Conservation (phyloP, 2,329 filamentous ascomycete genomes). For the Akanthomyces muscarius region DNA sequence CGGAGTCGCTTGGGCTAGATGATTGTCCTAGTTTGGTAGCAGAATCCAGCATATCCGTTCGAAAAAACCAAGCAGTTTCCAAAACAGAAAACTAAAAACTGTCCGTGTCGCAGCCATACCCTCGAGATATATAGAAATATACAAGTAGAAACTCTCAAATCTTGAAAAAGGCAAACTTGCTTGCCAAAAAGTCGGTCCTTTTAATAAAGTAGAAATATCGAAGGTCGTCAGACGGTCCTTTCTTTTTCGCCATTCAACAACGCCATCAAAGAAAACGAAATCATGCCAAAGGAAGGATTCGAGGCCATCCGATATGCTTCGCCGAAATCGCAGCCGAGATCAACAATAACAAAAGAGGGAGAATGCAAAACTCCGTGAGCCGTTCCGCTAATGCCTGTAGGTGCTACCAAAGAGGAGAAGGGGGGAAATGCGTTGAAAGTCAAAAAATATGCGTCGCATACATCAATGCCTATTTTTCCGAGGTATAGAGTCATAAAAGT, state of each 20-base stretch:
- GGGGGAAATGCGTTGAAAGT: not conserved
- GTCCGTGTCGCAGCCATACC: not conserved
- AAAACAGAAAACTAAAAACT: not conserved
- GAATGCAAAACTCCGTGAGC: constrained; percentile 3
- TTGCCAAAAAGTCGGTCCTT: too few relatives aligned
- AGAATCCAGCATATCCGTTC: not conserved
- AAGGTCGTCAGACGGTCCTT: not conserved
- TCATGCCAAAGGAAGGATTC: not conserved
- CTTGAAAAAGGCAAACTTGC: too few relatives aligned
- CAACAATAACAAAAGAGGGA: not conserved
- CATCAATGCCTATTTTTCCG: constrained; percentile 9
- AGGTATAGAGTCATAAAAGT: constrained; percentile 10
- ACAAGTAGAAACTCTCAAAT: not conserved
- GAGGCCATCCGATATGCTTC: not conserved
- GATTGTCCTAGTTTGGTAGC: not conserved
- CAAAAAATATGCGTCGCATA: not conserved
- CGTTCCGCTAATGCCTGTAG: not conserved
- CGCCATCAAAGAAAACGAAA: not conserved
- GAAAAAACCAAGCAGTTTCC: not conserved
- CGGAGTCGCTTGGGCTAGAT: not conserved
- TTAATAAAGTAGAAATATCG: too few relatives aligned
- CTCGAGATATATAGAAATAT: not conserved
- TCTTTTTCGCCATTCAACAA: not conserved
- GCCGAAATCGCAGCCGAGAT: not conserved
- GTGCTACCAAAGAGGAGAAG: not conserved